phyloP scores from a whole-genome alignment of 192 early-diverging fungal genomes.

The Mortierella antarctica region DNA sequence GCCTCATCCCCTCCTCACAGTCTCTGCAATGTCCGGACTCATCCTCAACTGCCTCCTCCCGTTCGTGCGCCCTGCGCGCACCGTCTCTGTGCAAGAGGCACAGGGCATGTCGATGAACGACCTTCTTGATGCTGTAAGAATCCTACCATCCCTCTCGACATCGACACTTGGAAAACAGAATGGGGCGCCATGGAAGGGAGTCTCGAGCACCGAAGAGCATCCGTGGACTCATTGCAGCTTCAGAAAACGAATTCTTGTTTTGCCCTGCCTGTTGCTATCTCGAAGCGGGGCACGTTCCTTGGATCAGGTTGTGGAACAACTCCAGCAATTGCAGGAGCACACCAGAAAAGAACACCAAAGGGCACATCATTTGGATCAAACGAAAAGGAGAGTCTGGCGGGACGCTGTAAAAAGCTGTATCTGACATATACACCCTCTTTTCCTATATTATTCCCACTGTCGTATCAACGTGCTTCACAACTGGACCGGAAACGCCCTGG shows the following conservation, averaged over 20 bases:
- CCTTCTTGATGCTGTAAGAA: conserved; percentile 49
- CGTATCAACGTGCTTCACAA: neutral
- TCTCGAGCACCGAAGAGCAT: too few species aligned
- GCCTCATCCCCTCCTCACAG: neutral
- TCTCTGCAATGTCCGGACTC: conserved; percentile 43
- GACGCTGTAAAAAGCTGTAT: neutral
- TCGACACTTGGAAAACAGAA: neutral
- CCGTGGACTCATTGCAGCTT: too few species aligned
- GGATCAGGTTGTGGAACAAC: too few species aligned
- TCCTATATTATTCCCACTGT: too few species aligned
- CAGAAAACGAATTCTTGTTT: too few species aligned
- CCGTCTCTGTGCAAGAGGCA: conserved; percentile 46
- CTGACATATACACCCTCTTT: too few species aligned
- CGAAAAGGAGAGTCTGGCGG: neutral
- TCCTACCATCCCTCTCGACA: neutral
- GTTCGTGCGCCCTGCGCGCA: conserved; percentile 49
- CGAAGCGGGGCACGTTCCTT: too few species aligned
- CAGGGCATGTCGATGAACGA: conserved; percentile 38
- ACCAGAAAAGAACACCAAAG: too few species aligned
- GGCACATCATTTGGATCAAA: neutral
- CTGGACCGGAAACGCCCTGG: neutral
- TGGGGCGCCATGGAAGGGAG: too few species aligned
- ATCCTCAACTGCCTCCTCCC: conserved; percentile 51
- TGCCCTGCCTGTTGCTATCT: too few species aligned
- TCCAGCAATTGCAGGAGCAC: too few species aligned